Base-by-base conservation (phyloP, 1,139 yeast genomes). In the Lodderomyces metapsilosis region DNA sequence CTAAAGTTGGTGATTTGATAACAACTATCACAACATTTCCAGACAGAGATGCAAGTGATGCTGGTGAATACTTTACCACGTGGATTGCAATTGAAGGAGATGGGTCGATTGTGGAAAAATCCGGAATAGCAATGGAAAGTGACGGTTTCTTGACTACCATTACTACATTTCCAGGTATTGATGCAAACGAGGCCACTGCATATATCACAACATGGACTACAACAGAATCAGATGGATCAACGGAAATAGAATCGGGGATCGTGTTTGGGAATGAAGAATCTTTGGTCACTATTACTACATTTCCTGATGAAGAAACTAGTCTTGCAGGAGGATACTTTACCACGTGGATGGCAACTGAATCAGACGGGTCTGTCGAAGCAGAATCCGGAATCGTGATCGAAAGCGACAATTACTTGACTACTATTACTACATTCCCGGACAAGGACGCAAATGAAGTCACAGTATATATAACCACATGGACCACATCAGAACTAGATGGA, bases 191-290 rank as follows among this genome's bases (percentile, higher is more conserved):
- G n/a, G 11, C 15, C 12, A 28, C 36, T 11, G 41, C 33, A 30
- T 36, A 43, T 16, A 30, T 42, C 4, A 28, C 46, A 2, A 36
- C 43, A 2, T 34, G 31, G 28, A 34, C 37, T 22, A 40, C 39
- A 17, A 39, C 43, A 21, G 30, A 27, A 7, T 30, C 40, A 10
- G 34, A 37, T 12, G 39, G 39, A 15, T 37, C 34, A 12, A 36
- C 28, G n/a, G 38, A 40, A 11, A 53, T 56, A 15, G 49, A 50
- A 4, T 36, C 45, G 17, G 47, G 47, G 31, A 49, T 57, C 21
- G 57, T 57, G 5, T 41, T n/a, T n/a, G n/a, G n/a, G n/a, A n/a
- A n/a, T n/a, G n/a, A n/a, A 11, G 51, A 48, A 2, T 39, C 39
- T 3, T 34, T 32, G 21, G 35, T 39, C 17, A 39, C 42, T 2